Conservation (phyloP, 2,329 filamentous ascomycete genomes). For the Sclerotinia spermophila region DNA sequence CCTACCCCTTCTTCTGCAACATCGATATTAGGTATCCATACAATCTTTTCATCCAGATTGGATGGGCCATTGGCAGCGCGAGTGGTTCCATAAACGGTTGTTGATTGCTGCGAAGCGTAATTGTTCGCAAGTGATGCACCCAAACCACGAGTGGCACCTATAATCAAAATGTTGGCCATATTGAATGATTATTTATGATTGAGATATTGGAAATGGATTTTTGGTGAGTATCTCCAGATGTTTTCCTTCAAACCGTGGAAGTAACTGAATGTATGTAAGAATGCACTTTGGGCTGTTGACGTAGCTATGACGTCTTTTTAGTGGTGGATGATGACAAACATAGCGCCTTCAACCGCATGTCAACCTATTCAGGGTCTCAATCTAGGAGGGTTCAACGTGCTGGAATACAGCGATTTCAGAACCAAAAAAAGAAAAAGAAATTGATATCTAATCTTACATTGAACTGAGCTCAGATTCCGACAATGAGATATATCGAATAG, state of each 20-base stretch:
- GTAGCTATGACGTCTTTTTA: slow-evolving; percentile 2
- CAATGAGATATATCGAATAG: neutral
- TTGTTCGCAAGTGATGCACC: slow-evolving; percentile 57
- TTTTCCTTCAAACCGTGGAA: neutral
- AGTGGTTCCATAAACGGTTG: slow-evolving; percentile 57
- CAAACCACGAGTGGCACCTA: slow-evolving; percentile 66
- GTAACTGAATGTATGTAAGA: neutral
- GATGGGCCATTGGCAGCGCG: slow-evolving; percentile 46
- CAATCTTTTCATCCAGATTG: slow-evolving; percentile 42
- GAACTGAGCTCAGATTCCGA: neutral
- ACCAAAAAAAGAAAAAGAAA: neutral
- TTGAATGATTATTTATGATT: neutral
- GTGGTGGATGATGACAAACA: neutral
- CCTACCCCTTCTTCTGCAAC: slow-evolving; percentile 48
- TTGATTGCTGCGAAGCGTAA: slow-evolving; percentile 49
- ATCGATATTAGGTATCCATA: slow-evolving; percentile 59
- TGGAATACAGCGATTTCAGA: neutral
- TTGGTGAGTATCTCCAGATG: neutral
- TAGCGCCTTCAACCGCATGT: neutral
- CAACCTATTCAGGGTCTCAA: neutral
- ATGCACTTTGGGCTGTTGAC: neutral
- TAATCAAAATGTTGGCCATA: slow-evolving; percentile 48
- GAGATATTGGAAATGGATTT: neutral
- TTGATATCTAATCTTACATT: neutral
- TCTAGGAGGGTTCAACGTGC: neutral